Evolutionary conservation across 192 early-diverging fungal genomes (phyloP).

Genomic region (Dimargaris cristalligena): DNA sequence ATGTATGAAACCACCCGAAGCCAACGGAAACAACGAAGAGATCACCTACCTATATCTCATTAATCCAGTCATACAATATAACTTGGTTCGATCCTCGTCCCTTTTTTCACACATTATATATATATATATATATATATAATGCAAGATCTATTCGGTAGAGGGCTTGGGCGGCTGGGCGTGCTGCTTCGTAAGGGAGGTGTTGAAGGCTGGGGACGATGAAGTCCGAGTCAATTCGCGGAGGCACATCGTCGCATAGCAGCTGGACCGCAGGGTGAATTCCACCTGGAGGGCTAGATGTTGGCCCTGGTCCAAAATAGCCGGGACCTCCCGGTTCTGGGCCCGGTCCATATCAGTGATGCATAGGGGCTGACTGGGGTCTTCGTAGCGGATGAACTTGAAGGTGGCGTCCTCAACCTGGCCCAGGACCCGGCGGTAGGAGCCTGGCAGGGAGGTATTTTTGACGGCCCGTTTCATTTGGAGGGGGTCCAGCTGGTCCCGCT

Average conservation of each 20-base stretch:
- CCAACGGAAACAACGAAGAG: too few relatives aligned
- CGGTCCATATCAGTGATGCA: constrained; percentile 44
- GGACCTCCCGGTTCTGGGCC: constrained; percentile 29
- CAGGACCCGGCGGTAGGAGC: constrained; percentile 47
- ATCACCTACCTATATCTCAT: too few relatives aligned
- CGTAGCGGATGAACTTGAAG: constrained; percentile 47
- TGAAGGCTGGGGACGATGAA: constrained; percentile 38
- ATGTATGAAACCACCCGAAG: too few relatives aligned
- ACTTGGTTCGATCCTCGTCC: too few relatives aligned
- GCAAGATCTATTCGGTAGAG: too few relatives aligned
- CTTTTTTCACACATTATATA: too few relatives aligned
- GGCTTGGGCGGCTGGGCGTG: too few relatives aligned
- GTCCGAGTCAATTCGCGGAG: constrained; percentile 69
- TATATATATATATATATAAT: too few relatives aligned
- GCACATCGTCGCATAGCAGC: constrained; percentile 95
- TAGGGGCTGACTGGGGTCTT: constrained; percentile 38
- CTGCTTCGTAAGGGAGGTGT: too few relatives aligned
- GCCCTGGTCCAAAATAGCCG: constrained; percentile 35
- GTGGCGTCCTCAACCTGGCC: constrained; percentile 37
- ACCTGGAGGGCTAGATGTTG: constrained; percentile 52
- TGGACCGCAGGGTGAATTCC: constrained; percentile 58
- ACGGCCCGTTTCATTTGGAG: constrained; percentile 37
- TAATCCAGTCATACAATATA: too few relatives aligned
- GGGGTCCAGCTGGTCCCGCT: constrained; percentile 51
- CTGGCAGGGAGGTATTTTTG: constrained; percentile 44